These are phyloP conservation scores for Talaromyces thailandensis DNA, from an alignment of 495 filamentous ascomycete genomes.

Conservation along the genomic window DNA sequence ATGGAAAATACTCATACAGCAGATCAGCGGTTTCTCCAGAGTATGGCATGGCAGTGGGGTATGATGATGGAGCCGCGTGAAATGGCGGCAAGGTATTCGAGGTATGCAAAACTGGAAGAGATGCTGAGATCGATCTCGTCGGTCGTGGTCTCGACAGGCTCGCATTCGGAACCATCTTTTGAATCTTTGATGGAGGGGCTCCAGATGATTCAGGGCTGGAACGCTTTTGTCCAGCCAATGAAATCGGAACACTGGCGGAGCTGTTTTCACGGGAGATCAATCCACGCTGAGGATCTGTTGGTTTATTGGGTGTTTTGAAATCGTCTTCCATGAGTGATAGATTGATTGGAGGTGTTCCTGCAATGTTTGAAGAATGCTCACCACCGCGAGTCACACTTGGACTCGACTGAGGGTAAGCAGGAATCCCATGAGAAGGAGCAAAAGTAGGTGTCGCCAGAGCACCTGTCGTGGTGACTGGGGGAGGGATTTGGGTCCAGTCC, in stretches of 20 bases:
- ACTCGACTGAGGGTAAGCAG: conserved; percentile 42
- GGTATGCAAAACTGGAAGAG: conserved; percentile 26
- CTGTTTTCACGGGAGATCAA: conserved; percentile 9
- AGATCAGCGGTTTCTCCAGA: conserved; percentile 70
- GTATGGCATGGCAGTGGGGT: conserved; percentile 34
- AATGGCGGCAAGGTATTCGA: conserved; percentile 22
- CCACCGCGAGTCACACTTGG: conserved; percentile 37
- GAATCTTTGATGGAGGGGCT: conserved; percentile 33
- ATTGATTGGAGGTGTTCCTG: conserved; percentile 48
- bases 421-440: conserved; percentile 9
- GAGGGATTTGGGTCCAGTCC: conserved; percentile 32
- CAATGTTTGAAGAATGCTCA: conserved; percentile 20
- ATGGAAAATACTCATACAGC: conserved; percentile 85
- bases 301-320: conserved; percentile 19
- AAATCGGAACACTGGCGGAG: conserved; percentile 13
- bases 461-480: conserved; percentile 17
- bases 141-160: conserved; percentile 23
- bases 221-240: conserved; percentile 3
- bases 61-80: conserved; percentile 22
- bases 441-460: conserved; percentile 29
- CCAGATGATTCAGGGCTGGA: conserved; percentile 27
- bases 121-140: conserved; percentile 17
- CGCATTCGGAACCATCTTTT: conserved; percentile 21
- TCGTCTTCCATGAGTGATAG: conserved; percentile 73
- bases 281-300: conserved; percentile 8